Evolutionary conservation across 805 yeast genomes (phyloP).

Genomic region (Barnettozyma wickerhamii): DNA sequence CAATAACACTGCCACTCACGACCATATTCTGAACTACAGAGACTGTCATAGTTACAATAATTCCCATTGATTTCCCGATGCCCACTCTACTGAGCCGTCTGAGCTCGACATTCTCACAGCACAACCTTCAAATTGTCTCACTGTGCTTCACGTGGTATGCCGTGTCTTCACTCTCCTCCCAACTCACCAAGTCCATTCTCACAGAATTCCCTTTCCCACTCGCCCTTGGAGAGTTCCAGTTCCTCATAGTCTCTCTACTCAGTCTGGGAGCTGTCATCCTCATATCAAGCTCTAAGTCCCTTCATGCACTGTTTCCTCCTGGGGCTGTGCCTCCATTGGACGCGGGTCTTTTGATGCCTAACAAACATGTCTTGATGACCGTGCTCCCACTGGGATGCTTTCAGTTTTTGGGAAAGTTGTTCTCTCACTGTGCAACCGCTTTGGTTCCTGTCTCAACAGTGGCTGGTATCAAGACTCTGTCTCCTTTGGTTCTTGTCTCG

Average conservation of each 20-base stretch:
- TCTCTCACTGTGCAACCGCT: slow-evolving; percentile 61
- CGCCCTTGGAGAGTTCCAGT: slow-evolving; percentile 62
- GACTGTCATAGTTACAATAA: too few relatives aligned
- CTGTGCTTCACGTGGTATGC: slow-evolving; percentile 57
- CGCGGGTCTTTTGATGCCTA: slow-evolving; percentile 29
- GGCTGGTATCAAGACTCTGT: slow-evolving; percentile 63
- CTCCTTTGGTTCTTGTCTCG: slow-evolving; percentile 56
- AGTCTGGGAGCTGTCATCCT: slow-evolving; percentile 36
- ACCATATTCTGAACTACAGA: too few relatives aligned
- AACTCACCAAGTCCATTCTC: slow-evolving; percentile 53
- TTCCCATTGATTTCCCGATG: not conserved
- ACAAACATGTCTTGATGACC: slow-evolving; percentile 38
- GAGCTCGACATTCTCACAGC: slow-evolving; percentile 1
- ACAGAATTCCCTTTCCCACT: slow-evolving; percentile 55
- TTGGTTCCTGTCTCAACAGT: slow-evolving; percentile 65
- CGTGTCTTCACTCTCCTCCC: slow-evolving; percentile 61
- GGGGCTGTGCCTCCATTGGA: slow-evolving; percentile 46
- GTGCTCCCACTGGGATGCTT: slow-evolving; percentile 62
- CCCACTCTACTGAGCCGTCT: not conserved
- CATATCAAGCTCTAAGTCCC: slow-evolving; percentile 28
- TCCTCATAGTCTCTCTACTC: slow-evolving; percentile 43
- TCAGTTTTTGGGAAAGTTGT: slow-evolving; percentile 61
- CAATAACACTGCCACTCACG: not conserved
- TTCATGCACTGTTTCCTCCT: slow-evolving; percentile 40
- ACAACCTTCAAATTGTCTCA: slow-evolving; percentile 4